phyloP scores from a whole-genome alignment of 108 stramenopile species.

The Cyclotella baltica region DNA sequence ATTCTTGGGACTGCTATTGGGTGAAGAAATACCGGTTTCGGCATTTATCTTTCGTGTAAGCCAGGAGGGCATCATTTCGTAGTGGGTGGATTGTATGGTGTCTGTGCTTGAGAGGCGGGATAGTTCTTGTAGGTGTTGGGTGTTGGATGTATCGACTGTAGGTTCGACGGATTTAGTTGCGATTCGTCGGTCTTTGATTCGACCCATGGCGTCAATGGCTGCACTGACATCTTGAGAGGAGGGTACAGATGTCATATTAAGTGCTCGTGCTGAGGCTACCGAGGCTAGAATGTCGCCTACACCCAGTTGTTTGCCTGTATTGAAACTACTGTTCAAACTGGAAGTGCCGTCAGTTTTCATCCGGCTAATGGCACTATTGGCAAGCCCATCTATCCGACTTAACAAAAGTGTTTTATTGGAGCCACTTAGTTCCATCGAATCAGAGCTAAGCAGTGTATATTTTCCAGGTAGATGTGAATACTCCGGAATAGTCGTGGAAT shows the following conservation, averaged over 20 bases:
- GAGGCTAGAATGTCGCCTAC: not conserved
- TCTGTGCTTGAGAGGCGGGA: too few species aligned
- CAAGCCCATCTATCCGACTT: constrained; percentile 33
- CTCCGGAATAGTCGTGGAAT: constrained; percentile 28
- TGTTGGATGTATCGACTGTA: too few species aligned
- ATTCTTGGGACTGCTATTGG: not conserved
- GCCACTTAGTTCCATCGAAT: constrained; percentile 15
- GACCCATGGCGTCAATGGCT: too few species aligned
- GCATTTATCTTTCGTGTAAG: constrained; percentile 26
- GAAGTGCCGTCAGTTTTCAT: not conserved
- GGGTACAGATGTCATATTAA: too few species aligned
- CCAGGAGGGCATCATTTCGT: constrained; percentile 31
- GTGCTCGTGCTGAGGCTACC: not conserved
- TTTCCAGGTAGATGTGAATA: constrained; percentile 30
- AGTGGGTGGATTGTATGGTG: not conserved
- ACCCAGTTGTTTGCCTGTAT: not conserved
- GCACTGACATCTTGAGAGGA: too few species aligned
- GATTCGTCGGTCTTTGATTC: too few species aligned
- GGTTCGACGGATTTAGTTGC: too few species aligned
- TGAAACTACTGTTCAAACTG: too few species aligned
- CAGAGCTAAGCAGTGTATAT: constrained; percentile 17
- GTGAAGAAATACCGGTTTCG: not conserved
- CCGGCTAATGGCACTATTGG: not conserved
- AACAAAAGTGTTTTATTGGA: constrained; percentile 23
- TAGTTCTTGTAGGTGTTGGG: too few species aligned